Evolutionary conservation across 129 eudicot species (phyloP), one percentile per base, ranked within the genome.

Genomic region (Helichrysum umbraculigerum): DNA sequence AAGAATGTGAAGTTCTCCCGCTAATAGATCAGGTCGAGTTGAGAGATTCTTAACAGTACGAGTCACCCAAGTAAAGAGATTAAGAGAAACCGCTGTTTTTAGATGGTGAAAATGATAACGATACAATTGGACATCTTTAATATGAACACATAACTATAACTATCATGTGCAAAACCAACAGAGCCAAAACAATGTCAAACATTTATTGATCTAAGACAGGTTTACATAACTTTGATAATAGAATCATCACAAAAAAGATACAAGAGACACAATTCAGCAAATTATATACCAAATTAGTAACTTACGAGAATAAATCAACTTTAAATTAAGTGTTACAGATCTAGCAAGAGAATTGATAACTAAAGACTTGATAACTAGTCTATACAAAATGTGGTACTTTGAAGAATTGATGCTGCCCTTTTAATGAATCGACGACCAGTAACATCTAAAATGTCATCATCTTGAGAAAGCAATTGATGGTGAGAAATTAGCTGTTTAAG

Each of bases 361-460:
- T 76, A 35, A 21, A 8, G 83, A 76, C 72, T 66, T 75, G 51
- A 77, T 76, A 74, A 61, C 89, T 87, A 79, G 54, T 47, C 54
- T 47, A 47, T 83, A 85, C 90, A 87, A 85, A 82, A 85, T 66
- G 73, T 76, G 67, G 70, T 71, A 76, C 69, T 79, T 81, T 54
- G 17, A 72, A 60, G 39, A 81, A 71, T 51, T 67, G 33, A 73
- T 58, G 77, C 73, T 52, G 30, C 25, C 67, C 67, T 78, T 81
- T 74, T 56, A 71, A 66, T 66, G 6, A 60, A 21, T 67, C 25
- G 7, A 35, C 64, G 14, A 52, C 41, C 63, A 35, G 7, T 70
- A 28, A 68, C 50, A 58, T 77, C 76, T 61, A 66, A 54, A 66
- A 54, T 8, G 19, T 66, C 73, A 71, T 73, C 68, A 66, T 66